Evolutionary conservation across 371 early-diverging fungal species (phyloP), one percentile per base, ranked within the genome.

Genomic region (Homolaphlyctis polyrhiza): DNA sequence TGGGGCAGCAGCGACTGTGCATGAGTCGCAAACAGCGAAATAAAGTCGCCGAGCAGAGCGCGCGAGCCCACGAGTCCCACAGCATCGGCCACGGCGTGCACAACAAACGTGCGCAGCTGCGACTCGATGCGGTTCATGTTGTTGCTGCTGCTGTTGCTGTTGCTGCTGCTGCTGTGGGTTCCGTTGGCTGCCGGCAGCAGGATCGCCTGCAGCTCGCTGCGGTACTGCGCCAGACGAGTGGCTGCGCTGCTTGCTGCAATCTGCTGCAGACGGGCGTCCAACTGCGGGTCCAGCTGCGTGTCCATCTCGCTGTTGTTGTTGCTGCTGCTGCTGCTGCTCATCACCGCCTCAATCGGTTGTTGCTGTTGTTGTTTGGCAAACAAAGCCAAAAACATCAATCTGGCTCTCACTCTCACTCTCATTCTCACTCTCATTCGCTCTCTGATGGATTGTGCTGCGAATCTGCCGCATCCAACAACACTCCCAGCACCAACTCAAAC

Each of bases 11-110:
- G 4, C 32, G 35, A 25, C 14, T 52, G 35, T 35, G 29, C n/a
- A n/a, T n/a, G n/a, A n/a, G n/a, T n/a, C n/a, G 64, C 54, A 35
- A 76, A 68, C 43, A 68, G 60, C 58, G 63, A 61, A 68, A 68
- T 47, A 65, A 91, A 87, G 58, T 90, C 91, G 21, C 79, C 71
- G 43, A 92, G 63, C 3, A 89, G 80, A 66, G 88, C 89, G 43
- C 93, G 82, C 21, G 89, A 85, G 51, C 86, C 81, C 4, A 91
- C 91, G 0, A 91, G 75, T 11, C 89, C 91, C 11, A 90, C 81
- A 47, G 83, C 77, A 49, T 91, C 93, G 62, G 89, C 86, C 23
- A 88, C 73, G 13, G 85, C 80, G 21, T 88, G 86, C 39, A 77
- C 73, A 39, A 91, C 66, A 49, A 86, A 85, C 33, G 58, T 65